phyloP scores from a whole-genome alignment of 2,329 filamentous ascomycete genomes.

The Ophioceras dolichostomum region DNA sequence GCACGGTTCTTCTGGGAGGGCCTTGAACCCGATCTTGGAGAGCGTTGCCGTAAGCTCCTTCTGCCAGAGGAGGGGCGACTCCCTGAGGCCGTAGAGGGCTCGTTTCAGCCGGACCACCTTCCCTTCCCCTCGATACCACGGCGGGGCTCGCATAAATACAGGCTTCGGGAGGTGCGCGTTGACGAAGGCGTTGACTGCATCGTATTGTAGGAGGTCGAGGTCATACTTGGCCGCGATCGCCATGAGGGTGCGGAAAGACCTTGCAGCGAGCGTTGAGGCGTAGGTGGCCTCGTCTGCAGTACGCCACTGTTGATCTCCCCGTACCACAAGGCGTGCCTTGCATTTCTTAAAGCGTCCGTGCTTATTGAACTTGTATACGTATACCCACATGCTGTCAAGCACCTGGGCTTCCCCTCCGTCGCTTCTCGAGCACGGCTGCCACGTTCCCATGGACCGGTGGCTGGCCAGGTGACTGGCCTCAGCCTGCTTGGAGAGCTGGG shows the following conservation, averaged over 20 bases:
- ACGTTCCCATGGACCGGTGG: background rate
- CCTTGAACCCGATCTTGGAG: background rate
- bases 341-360: constrained; percentile 4
- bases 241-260: constrained; percentile 8
- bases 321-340: background rate
- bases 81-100: constrained; percentile 8
- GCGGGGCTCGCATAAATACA: constrained; percentile 6
- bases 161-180: constrained; percentile 6
- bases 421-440: background rate
- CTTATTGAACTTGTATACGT: constrained; percentile 9
- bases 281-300: constrained; percentile 4
- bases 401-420: background rate
- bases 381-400: constrained; percentile 7
- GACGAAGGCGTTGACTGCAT: constrained; percentile 9
- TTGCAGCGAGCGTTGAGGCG: constrained; percentile 4
- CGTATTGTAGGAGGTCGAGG: constrained; percentile 8
- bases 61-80: constrained; percentile 8
- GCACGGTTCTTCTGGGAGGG: constrained; percentile 5
- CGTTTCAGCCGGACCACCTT: background rate
- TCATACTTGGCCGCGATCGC: constrained; percentile 8
- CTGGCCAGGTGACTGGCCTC: background rate
- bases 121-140: constrained; percentile 4
- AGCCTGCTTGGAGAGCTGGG: too few species aligned
- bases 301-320: constrained; percentile 4
- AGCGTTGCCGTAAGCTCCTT: constrained; percentile 6